Evolutionary conservation across 192 early-diverging fungal species (phyloP).

Genomic region (Funneliformis mosseae): DNA sequence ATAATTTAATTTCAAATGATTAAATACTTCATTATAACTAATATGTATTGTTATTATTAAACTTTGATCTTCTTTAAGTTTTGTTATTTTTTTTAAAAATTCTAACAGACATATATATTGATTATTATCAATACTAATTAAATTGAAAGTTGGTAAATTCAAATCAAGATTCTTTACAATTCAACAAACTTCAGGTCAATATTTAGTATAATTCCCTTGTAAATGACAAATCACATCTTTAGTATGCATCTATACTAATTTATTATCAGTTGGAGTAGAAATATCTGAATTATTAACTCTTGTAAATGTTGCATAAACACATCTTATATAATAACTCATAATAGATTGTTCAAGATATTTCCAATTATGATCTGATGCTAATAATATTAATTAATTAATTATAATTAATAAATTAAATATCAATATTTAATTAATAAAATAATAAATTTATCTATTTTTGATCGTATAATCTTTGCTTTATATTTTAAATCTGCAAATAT

Average conservation of each 20-base stretch:
- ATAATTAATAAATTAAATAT: background rate
- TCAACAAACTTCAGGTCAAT: background rate
- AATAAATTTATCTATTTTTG: background rate
- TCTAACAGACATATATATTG: background rate
- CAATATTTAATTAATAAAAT: background rate
- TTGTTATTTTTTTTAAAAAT: constrained; percentile 13
- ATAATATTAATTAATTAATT: background rate
- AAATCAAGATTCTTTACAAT: background rate
- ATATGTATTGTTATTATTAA: constrained; percentile 11
- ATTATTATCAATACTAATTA: constrained; percentile 1
- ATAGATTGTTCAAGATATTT: background rate
- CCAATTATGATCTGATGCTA: background rate
- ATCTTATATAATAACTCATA: constrained; percentile 11
- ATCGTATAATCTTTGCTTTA: background rate
- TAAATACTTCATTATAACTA: constrained; percentile 19
- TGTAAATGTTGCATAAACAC: background rate
- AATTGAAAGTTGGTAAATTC: background rate
- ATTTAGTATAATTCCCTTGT: background rate
- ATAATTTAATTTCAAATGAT: constrained; percentile 17
- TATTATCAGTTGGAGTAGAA: background rate
- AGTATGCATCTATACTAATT: background rate
- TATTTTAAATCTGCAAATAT: constrained; percentile 5
- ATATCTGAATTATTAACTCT: constrained; percentile 1
- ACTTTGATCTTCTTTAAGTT: constrained; percentile 9
- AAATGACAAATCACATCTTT: background rate